Evolutionary conservation across 306 rosid genomes (phyloP).

Genomic region (Medicago lupulina): DNA sequence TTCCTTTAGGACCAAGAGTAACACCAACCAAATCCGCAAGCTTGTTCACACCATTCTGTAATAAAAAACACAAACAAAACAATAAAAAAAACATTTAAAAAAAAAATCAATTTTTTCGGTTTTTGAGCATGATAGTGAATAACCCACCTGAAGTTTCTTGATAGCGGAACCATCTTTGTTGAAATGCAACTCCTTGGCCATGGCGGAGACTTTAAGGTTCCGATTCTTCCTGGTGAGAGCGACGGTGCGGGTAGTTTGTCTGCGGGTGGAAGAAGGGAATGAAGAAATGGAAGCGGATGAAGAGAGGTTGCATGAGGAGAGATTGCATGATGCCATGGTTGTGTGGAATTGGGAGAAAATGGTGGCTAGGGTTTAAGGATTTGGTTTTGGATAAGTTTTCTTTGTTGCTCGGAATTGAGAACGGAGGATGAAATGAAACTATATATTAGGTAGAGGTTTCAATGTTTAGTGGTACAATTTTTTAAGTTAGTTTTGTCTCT

Average conservation of each 20-base stretch:
- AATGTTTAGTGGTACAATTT: no score
- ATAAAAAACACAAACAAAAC: conserved; percentile 3
- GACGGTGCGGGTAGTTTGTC: conserved; percentile 51
- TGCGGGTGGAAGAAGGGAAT: conserved; percentile 49
- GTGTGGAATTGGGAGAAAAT: neutral
- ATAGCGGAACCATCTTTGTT: conserved; percentile 94
- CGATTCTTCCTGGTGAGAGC: conserved; percentile 48
- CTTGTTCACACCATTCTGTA: conserved; percentile 93
- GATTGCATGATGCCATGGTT: conserved; percentile 65
- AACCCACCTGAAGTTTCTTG: conserved; percentile 65
- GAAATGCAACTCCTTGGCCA: conserved; percentile 96
- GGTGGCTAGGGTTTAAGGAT: conserved; percentile 35
- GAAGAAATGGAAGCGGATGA: conserved; percentile 76
- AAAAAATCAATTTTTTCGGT: no score
- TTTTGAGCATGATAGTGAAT: no score
- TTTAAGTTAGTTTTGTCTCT: no score
- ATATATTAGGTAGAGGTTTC: no score
- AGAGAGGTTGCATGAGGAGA: conserved; percentile 47
- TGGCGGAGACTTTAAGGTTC: conserved; percentile 67
- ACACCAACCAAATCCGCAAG: conserved; percentile 99
- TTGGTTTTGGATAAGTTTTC: neutral
- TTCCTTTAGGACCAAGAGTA: conserved; percentile 98
- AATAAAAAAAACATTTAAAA: neutral
- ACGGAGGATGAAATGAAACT: no score
- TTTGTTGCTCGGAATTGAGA: no score